phyloP scores from a whole-genome alignment of 73 alveolate species.

The Symbiodinium pilosum region DNA sequence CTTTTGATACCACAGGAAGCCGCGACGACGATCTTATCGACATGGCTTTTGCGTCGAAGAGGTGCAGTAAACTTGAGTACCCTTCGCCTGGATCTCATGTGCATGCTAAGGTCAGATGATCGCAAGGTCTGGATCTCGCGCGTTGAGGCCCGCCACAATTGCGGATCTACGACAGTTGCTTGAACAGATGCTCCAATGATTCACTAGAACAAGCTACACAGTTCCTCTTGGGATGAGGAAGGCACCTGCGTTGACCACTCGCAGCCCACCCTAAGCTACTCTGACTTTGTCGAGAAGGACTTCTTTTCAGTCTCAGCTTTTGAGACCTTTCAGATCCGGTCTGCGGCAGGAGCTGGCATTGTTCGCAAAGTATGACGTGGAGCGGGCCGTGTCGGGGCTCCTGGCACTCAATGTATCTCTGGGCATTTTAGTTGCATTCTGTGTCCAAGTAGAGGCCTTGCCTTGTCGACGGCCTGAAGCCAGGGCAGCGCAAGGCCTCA shows the following conservation, averaged over 20 bases:
- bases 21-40: constrained; percentile 99
- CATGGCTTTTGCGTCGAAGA: constrained; percentile 98
- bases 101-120: constrained; percentile 97
- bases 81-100: neutral
- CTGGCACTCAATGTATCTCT: neutral
- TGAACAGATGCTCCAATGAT: too few relatives aligned
- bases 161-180: too few relatives aligned
- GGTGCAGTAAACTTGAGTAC: neutral
- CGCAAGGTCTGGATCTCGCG: constrained; percentile 98
- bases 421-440: too few relatives aligned
- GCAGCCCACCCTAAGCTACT: constrained; percentile 95
- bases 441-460: constrained; percentile 95
- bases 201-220: too few relatives aligned
- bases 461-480: constrained; percentile 99
- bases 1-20: neutral
- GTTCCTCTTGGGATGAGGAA: too few relatives aligned
- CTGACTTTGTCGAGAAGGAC: constrained; percentile 97
- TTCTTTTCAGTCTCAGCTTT: too few relatives aligned
- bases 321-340: too few relatives aligned
- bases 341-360: constrained; percentile 97
- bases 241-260: constrained; percentile 96
- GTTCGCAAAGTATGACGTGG: constrained; percentile 99
- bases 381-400: constrained; percentile 97
- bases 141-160: constrained; percentile 33
- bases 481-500: constrained; percentile 99